Conservation (phyloP, 1,139 yeast species). For the Sugiyamaella japonica region DNA sequence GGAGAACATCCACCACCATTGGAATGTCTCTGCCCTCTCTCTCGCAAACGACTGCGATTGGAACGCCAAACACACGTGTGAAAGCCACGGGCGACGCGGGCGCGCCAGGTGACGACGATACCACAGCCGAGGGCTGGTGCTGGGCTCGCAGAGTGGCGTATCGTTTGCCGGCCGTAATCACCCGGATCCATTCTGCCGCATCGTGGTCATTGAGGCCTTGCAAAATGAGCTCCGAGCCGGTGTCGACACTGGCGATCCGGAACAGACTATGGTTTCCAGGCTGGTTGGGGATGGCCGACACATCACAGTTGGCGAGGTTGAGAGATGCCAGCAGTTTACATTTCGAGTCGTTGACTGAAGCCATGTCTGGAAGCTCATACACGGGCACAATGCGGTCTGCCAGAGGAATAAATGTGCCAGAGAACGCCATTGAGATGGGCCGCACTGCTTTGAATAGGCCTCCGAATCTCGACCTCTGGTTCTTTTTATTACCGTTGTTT, state of each 20-base stretch:
- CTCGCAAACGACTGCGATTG: slow-evolving; percentile 69
- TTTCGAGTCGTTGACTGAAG: slow-evolving; percentile 45
- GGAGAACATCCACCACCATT: slow-evolving; percentile 58
- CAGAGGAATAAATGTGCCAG: slow-evolving; percentile 38
- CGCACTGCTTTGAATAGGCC: slow-evolving; percentile 45
- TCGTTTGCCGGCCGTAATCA: slow-evolving; percentile 45
- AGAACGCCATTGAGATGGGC: slow-evolving; percentile 45
- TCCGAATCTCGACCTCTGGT: slow-evolving; percentile 35
- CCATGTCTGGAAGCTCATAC: slow-evolving; percentile 60
- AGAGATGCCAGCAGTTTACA: slow-evolving; percentile 60
- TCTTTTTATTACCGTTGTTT: slow-evolving; percentile 15
- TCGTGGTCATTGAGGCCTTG: slow-evolving; percentile 69
- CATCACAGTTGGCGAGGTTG: slow-evolving; percentile 48
- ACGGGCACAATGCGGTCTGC: slow-evolving; percentile 56
- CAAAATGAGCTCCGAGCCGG: slow-evolving; percentile 57
- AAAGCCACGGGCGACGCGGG: slow-evolving; percentile 30
- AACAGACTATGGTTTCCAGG: slow-evolving; percentile 47
- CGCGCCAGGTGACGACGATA: slow-evolving; percentile 15
- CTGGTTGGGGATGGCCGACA: slow-evolving; percentile 25
- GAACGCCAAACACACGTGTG: slow-evolving; percentile 80
- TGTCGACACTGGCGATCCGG: slow-evolving; percentile 58
- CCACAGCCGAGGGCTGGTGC: slow-evolving; percentile 36
- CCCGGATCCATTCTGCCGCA: slow-evolving; percentile 71
- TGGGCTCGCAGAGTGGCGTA: slow-evolving; percentile 35
- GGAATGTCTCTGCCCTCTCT: slow-evolving; percentile 70